These are phyloP conservation scores for Penicillium sp. DNA, from an alignment of 2,329 filamentous ascomycete genomes.

Conservation along the genomic window DNA sequence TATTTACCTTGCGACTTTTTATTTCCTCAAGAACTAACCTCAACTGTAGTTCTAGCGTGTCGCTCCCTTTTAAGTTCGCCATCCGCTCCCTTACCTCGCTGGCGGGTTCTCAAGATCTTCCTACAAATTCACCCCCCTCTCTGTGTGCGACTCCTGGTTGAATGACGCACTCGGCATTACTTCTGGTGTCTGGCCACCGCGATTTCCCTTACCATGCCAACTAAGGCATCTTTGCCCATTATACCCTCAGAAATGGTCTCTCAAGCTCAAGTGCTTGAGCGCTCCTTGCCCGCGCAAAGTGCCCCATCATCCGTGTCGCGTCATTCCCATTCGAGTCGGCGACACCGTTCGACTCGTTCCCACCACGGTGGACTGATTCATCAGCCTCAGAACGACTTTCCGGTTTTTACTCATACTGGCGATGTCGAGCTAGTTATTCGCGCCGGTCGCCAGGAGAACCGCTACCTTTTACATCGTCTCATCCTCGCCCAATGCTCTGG, in stretches of 20 bases:
- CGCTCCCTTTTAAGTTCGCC: slow-evolving; percentile 14
- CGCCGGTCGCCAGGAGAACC: slow-evolving; percentile 72
- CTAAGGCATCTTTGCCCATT: slow-evolving; percentile 19
- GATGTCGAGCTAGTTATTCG: slow-evolving; percentile 88
- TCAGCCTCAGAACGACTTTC: slow-evolving; percentile 85
- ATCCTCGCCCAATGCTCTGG: slow-evolving; percentile 89
- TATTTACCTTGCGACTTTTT: neutral
- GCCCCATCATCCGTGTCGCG: slow-evolving; percentile 68
- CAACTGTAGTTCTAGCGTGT: slow-evolving; percentile 6
- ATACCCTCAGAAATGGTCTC: slow-evolving; percentile 39
- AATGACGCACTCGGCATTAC: slow-evolving; percentile 21
- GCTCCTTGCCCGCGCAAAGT: slow-evolving; percentile 63
- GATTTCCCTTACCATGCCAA: slow-evolving; percentile 26
- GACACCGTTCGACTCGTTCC: slow-evolving; percentile 78
- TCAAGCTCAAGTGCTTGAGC: slow-evolving; percentile 53
- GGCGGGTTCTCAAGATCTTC: neutral
- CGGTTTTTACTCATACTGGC: slow-evolving; percentile 84
- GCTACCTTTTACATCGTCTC: slow-evolving; percentile 85
- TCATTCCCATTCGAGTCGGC: slow-evolving; percentile 62
- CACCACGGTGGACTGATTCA: slow-evolving; percentile 75
- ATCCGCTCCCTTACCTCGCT: slow-evolving; percentile 10
- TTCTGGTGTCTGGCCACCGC: slow-evolving; percentile 25
- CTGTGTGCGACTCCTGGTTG: slow-evolving; percentile 16
- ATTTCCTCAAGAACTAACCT: slow-evolving; percentile 5
- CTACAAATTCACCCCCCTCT: neutral